Evolutionary conservation across 176 grass and related monocot genomes (phyloP).

Genomic region (Bothriochloa decipiens): DNA sequence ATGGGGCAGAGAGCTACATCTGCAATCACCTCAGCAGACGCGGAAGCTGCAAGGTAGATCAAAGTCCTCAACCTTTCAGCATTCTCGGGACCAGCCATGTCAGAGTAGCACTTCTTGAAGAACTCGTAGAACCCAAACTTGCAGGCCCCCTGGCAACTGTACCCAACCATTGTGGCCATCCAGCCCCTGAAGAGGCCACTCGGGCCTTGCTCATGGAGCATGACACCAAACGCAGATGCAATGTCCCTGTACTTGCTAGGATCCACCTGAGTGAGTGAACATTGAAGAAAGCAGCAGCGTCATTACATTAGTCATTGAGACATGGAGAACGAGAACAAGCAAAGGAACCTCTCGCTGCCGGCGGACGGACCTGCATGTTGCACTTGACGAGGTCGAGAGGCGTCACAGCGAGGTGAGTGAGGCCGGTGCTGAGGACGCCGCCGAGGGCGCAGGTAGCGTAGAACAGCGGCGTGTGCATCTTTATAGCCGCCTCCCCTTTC

Average conservation of each 20-base stretch:
- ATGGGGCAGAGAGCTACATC: constrained; percentile 87
- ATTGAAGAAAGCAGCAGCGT: constrained; percentile 17
- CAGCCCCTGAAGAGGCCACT: constrained; percentile 87
- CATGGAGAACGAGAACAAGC: neutral
- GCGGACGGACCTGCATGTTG: constrained; percentile 62
- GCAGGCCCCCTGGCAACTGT: constrained; percentile 79
- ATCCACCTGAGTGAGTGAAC: constrained; percentile 60
- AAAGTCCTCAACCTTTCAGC: constrained; percentile 57
- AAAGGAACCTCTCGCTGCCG: neutral
- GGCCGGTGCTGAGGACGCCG: constrained; percentile 63
- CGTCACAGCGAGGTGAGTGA: constrained; percentile 67
- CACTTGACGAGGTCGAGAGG: constrained; percentile 76
- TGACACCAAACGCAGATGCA: constrained; percentile 51
- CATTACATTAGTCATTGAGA: neutral
- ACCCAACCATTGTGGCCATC: constrained; percentile 84
- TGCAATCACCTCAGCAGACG: constrained; percentile 81
- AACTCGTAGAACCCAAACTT: constrained; percentile 97
- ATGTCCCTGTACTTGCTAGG: constrained; percentile 80
- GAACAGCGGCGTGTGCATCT: constrained; percentile 74
- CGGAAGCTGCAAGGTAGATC: constrained; percentile 75
- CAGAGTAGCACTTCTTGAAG: constrained; percentile 84
- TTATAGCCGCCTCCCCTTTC: neutral
- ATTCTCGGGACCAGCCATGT: constrained; percentile 57
- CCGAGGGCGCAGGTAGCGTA: constrained; percentile 67
- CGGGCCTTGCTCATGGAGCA: constrained; percentile 77